These are phyloP conservation scores for Blastobotrys illinoisensis DNA, from an alignment of 1,139 yeast genomes.

Conservation along the genomic window DNA sequence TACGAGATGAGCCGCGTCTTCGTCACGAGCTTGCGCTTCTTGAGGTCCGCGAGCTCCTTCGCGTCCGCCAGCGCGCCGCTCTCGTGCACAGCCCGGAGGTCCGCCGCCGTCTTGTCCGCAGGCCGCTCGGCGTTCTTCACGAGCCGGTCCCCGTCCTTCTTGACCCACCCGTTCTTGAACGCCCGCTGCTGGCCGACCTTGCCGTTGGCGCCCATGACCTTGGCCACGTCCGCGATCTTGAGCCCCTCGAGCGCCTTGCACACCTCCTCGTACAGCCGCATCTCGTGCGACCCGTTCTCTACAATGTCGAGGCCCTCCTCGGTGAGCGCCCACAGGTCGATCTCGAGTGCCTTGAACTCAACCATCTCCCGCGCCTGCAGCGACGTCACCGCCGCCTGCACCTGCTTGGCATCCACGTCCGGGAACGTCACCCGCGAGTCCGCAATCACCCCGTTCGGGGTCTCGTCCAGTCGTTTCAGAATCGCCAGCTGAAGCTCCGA, in stretches of 20 bases:
- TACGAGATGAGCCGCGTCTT: conserved; percentile 73
- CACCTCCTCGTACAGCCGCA: conserved; percentile 71
- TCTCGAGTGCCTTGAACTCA: conserved; percentile 65
- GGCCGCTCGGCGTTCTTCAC: conserved; percentile 52
- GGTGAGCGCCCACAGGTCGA: conserved; percentile 71
- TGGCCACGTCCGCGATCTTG: conserved; percentile 73
- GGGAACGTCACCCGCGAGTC: conserved; percentile 62
- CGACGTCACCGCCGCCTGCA: conserved; percentile 79
- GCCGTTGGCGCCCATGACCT: conserved; percentile 75
- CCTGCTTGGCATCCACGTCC: conserved; percentile 45
- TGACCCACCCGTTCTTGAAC: conserved; percentile 96
- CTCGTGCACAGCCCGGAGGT: conserved; percentile 52
- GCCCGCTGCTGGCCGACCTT: conserved; percentile 96
- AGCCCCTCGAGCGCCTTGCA: conserved; percentile 70
- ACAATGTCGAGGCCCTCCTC: conserved; percentile 79
- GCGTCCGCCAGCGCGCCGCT: conserved; percentile 54
- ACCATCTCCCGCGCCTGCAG: conserved; percentile 82
- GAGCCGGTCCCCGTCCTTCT: conserved; percentile 77
- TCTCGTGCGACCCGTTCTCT: conserved; percentile 82
- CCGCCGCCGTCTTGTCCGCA: conserved; percentile 60
- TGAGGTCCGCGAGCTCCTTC: conserved; percentile 75
- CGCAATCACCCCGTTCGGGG: conserved; percentile 47
- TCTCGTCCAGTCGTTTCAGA: conserved; percentile 55
- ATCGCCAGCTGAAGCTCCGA: conserved; percentile 50
- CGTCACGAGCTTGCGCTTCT: conserved; percentile 82